A percentile compares a stretch with the other conserved stretches of the same genome.
These are phyloP conservation scores for Paramecium octaurelia DNA, from an alignment of 73 alveolate species.

Conservation along the genomic window DNA sequence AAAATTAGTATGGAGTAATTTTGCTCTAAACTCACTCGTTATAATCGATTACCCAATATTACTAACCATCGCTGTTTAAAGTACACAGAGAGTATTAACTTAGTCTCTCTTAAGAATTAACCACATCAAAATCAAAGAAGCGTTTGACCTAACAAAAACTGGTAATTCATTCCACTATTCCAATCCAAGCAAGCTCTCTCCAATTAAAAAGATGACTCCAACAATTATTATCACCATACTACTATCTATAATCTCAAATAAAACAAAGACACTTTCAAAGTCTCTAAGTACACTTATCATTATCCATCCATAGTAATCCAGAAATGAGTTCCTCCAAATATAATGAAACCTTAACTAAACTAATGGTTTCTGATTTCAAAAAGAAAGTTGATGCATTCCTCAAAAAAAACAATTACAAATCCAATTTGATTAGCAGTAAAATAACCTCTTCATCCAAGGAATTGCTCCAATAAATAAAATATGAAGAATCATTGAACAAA, in stretches of 20 bases:
- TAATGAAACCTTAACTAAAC: not conserved
- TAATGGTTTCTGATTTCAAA: not conserved
- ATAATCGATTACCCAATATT: not conserved
- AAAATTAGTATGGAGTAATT: not conserved
- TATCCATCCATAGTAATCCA: not conserved
- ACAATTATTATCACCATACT: not conserved
- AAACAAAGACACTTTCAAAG: not conserved
- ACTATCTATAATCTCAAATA: not conserved
- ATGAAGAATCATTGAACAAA: not conserved
- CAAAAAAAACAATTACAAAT: not conserved
- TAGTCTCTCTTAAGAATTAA: not conserved
- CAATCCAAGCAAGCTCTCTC: not conserved
- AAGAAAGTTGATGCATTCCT: not conserved
- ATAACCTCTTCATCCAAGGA: not conserved
- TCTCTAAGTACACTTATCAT: not conserved
- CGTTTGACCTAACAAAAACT: not conserved
- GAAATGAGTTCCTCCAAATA: not conserved
- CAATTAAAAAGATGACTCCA: not conserved
- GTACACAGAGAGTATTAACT: not conserved
- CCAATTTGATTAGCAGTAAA: not conserved
- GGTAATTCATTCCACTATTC: not conserved
- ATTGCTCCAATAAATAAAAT: not conserved
- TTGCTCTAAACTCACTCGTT: not conserved
- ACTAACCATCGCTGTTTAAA: not conserved
- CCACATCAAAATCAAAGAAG: not conserved